Base-by-base conservation (phyloP, 2,329 filamentous ascomycete genomes). In the Penicillium sp. region DNA sequence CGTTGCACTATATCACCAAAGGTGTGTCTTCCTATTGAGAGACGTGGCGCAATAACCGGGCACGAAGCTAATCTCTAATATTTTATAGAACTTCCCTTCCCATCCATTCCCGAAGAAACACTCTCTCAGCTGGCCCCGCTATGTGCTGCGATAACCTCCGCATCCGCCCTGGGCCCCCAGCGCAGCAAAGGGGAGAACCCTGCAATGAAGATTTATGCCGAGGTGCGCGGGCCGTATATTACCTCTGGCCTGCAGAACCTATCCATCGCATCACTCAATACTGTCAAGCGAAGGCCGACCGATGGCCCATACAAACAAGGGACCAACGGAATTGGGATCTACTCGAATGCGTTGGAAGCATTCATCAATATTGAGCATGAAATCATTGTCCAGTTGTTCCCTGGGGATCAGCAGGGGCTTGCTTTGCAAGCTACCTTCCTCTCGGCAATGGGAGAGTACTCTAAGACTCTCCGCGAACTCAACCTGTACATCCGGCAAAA, bases 1-100 rank as follows among this genome's bases (percentile, higher is more conserved):
- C 95, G 8, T 79, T 99, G 45, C 91, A 96, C 74, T 97, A 89
- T 70, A 88, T 97, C 67, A 97, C 92, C 19, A 98, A 98, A 76
- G 86, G 92, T 79, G 54, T n/a, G 58, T 31, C 19, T 43, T 16
- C 3, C 19, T 11, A 47, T 21, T 33, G 16, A 21, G 27, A 7
- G 4, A 16, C 19, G n/a, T 26, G 14, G n/a, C 21, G 14, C 25
- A 44, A 6, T 31, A 27, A 13, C 1, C 8, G 9, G n/a, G 19
- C 11, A 37, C 25, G 9, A 42, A 39, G 43, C 57, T 64, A 33
- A 67, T 46, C 13, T 21, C 21, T 8, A 5, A 26, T 37, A 11
- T 31, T 16, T 21, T 14, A 6, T 59, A 85, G 83, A 85, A 50
- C 79, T 85, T 14, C 86, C 90, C 1, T 99, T 98, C 67, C 95